A percentile compares a stretch with the other conserved stretches of the same genome.
Evolutionary conservation across 2,329 filamentous ascomycete species (phyloP).

Genomic region (Pseudogymnoascus sp.): DNA sequence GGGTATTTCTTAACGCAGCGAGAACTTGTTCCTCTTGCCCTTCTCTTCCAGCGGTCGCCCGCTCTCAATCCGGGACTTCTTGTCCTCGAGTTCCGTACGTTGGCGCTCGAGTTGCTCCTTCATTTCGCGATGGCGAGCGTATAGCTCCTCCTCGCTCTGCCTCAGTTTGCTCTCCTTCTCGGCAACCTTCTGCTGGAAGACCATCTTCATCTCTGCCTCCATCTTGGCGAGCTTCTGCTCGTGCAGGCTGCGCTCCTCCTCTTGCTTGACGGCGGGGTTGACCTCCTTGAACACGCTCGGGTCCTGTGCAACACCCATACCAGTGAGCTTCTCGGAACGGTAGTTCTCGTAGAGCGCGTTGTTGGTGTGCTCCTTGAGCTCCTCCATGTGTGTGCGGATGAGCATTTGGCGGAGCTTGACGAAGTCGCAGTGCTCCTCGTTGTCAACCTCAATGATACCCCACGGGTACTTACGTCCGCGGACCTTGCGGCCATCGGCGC

Average conservation of each 20-base stretch:
- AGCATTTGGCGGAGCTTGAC: conserved; percentile 99
- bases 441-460: conserved; percentile 98
- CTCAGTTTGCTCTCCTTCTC: conserved; percentile 99
- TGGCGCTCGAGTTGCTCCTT: conserved; percentile 98
- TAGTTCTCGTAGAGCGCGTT: conserved; percentile 99
- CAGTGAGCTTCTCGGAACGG: conserved; percentile 97
- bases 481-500: conserved; percentile 86
- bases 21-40: conserved; percentile 98
- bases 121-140: conserved; percentile 97
- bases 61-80: conserved; percentile 92
- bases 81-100: conserved; percentile 91
- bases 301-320: conserved; percentile 97
- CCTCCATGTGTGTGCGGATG: conserved; percentile 99
- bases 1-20: conserved; percentile 67
- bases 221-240: conserved; percentile 99
- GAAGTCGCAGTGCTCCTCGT: conserved; percentile 99
- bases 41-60: conserved; percentile 95
- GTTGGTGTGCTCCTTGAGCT: conserved; percentile 99
- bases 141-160: conserved; percentile 98
- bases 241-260: conserved; percentile 95
- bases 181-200: conserved; percentile 99
- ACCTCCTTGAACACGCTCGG: conserved; percentile 99
- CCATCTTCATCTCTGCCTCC: conserved; percentile 99
- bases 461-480: conserved; percentile 94
- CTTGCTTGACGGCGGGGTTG: conserved; percentile 99